phyloP scores from a whole-genome alignment of 2,329 filamentous ascomycete species.

The Clonostachys sp. region DNA sequence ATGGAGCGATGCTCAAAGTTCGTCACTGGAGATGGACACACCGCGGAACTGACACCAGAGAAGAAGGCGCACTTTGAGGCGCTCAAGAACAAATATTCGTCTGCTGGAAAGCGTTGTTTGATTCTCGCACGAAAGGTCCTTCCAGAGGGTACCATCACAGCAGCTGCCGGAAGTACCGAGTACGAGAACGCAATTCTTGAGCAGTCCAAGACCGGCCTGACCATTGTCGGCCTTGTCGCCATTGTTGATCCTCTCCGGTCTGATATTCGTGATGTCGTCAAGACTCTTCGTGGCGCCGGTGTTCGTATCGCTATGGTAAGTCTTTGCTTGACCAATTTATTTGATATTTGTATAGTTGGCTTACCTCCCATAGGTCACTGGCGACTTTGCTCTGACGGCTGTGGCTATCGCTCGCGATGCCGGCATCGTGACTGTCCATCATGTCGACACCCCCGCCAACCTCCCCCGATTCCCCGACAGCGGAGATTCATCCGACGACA shows the following conservation, averaged over 20 bases:
- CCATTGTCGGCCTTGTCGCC: constrained; percentile 69
- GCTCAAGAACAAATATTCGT: constrained; percentile 65
- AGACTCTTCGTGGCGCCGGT: constrained; percentile 63
- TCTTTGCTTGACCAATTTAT: not conserved
- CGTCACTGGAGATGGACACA: constrained; percentile 48
- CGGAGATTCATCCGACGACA: constrained; percentile 10
- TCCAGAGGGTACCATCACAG: constrained; percentile 20
- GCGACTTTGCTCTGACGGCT: constrained; percentile 72
- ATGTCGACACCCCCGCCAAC: constrained; percentile 48
- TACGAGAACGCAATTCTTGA: constrained; percentile 52
- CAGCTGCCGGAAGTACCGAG: constrained; percentile 29
- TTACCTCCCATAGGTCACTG: constrained; percentile 51
- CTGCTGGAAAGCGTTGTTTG: constrained; percentile 63
- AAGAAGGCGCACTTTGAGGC: constrained; percentile 43
- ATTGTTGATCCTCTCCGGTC: constrained; percentile 75
- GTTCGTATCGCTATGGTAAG: constrained; percentile 73
- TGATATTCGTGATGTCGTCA: constrained; percentile 64
- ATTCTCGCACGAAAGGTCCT: constrained; percentile 60
- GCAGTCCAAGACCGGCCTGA: constrained; percentile 52
- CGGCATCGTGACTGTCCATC: constrained; percentile 58
- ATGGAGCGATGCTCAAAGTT: constrained; percentile 58
- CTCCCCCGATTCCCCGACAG: constrained; percentile 31
- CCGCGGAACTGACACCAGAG: constrained; percentile 39
- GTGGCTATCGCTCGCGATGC: constrained; percentile 68
- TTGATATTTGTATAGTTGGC: not conserved